Conservation (phyloP, 768 basidiomycete species). For the Pulveroboletus sp. region DNA sequence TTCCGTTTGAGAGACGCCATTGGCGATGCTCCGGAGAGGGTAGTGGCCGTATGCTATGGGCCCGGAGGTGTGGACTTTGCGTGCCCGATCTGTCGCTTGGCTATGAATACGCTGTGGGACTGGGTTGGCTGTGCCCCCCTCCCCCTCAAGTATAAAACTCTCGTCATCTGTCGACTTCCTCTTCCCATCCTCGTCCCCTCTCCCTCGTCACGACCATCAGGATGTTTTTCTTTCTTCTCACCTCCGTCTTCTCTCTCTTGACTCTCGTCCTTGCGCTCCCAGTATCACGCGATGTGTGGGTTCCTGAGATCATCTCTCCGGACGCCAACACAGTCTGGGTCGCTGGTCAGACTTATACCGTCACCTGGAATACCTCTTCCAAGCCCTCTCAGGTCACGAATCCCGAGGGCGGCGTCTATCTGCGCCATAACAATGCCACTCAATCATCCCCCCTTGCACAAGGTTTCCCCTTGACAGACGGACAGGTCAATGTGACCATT, state of each 20-base stretch:
- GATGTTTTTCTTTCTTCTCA: constrained; percentile 17
- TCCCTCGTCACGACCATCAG: constrained; percentile 17
- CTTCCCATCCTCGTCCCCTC: neutral
- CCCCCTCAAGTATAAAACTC: constrained; percentile 12
- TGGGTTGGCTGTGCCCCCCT: constrained; percentile 1
- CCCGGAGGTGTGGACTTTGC: neutral
- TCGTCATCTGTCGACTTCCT: neutral
- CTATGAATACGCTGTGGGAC: neutral
- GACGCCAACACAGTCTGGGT: constrained; percentile 35
- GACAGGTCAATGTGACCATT: constrained; percentile 36
- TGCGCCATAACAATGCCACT: constrained; percentile 34
- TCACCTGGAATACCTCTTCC: constrained; percentile 44
- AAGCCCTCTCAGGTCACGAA: constrained; percentile 48
- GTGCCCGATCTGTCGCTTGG: constrained; percentile 4
- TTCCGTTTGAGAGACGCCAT: constrained; percentile 32
- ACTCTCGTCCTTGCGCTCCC: constrained; percentile 29
- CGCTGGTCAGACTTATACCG: constrained; percentile 35
- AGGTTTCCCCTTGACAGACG: constrained; percentile 34
- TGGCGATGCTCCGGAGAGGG: constrained; percentile 18
- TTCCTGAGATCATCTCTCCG: constrained; percentile 40
- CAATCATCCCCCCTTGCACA: constrained; percentile 34
- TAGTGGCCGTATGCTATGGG: neutral
- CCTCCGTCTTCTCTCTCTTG: constrained; percentile 15
- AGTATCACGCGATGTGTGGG: constrained; percentile 44
- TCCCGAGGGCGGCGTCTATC: constrained; percentile 36